Conservation (phyloP, 805 yeast genomes). For the Tetrapisispora nanseiensis region DNA sequence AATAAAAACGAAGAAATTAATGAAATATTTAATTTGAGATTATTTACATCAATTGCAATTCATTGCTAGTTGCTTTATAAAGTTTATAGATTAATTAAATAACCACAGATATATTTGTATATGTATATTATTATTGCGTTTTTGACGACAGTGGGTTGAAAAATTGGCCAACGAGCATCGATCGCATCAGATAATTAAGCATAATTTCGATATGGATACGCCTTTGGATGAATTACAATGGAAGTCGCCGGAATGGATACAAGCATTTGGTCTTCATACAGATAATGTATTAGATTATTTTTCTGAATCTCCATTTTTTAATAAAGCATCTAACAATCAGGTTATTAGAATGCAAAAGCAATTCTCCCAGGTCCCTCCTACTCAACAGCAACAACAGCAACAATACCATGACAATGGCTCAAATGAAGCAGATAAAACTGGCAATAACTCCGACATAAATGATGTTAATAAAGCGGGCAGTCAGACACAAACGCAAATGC, state of each 20-base stretch:
- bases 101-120: too few species aligned
- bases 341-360: slow-evolving; percentile 92
- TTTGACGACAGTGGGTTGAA: too few species aligned
- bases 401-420: slow-evolving; percentile 11
- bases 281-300: slow-evolving; percentile 91
- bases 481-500: neutral
- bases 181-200: too few species aligned
- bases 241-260: slow-evolving; percentile 97
- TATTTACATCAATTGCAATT: too few species aligned
- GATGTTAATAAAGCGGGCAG: slow-evolving; percentile 1
- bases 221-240: slow-evolving; percentile 84
- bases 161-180: too few species aligned
- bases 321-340: slow-evolving; percentile 88
- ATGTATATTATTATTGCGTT: too few species aligned
- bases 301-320: slow-evolving; percentile 89
- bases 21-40: too few species aligned
- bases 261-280: slow-evolving; percentile 73
- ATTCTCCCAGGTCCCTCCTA: slow-evolving; percentile 32
- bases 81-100: too few species aligned
- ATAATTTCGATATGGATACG: slow-evolving; percentile 5
- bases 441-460: neutral
- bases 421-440: neutral
- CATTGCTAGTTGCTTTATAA: too few species aligned
- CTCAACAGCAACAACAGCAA: slow-evolving; percentile 7
- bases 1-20: too few species aligned